phyloP scores from a whole-genome alignment of 2,329 filamentous ascomycete genomes.

The Paraphoma sp. region DNA sequence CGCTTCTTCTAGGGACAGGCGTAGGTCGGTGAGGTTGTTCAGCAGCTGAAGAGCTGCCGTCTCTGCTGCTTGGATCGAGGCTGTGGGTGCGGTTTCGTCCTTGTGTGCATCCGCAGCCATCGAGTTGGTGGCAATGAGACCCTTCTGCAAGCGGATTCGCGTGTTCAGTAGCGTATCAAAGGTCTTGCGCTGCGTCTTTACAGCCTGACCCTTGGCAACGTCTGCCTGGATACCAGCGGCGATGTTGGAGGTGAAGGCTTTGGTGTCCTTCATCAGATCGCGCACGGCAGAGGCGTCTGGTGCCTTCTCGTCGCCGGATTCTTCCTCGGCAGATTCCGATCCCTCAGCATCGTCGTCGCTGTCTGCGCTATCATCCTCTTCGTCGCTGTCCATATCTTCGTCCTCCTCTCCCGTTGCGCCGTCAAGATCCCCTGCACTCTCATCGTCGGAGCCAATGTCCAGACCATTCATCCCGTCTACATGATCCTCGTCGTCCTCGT shows the following conservation, averaged over 20 bases:
- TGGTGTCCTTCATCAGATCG: constrained; percentile 71
- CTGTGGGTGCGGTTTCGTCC: constrained; percentile 51
- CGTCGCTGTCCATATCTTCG: constrained; percentile 51
- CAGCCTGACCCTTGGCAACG: constrained; percentile 82
- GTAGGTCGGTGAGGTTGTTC: constrained; percentile 77
- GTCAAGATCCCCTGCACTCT: constrained; percentile 21
- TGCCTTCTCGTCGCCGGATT: constrained; percentile 30
- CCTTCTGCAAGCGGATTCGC: constrained; percentile 92
- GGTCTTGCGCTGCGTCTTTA: constrained; percentile 82
- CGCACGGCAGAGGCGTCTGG: constrained; percentile 63
- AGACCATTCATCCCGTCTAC: constrained; percentile 36
- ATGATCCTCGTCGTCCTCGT: constrained; percentile 40
- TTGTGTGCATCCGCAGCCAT: constrained; percentile 32
- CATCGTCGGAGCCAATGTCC: constrained; percentile 54
- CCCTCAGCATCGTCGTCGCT: constrained; percentile 59
- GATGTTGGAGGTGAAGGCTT: constrained; percentile 68
- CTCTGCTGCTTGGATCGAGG: constrained; percentile 76
- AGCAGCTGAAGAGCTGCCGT: constrained; percentile 84
- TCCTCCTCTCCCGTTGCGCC: no score
- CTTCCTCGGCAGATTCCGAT: constrained; percentile 46
- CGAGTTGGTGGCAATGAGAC: constrained; percentile 81
- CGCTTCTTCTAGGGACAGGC: constrained; percentile 63
- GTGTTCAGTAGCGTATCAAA: constrained; percentile 91
- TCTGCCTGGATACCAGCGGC: constrained; percentile 76
- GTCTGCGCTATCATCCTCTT: constrained; percentile 48